phyloP scores from a whole-genome alignment of 106 monocot genomes.

The Gastrodia elata region DNA sequence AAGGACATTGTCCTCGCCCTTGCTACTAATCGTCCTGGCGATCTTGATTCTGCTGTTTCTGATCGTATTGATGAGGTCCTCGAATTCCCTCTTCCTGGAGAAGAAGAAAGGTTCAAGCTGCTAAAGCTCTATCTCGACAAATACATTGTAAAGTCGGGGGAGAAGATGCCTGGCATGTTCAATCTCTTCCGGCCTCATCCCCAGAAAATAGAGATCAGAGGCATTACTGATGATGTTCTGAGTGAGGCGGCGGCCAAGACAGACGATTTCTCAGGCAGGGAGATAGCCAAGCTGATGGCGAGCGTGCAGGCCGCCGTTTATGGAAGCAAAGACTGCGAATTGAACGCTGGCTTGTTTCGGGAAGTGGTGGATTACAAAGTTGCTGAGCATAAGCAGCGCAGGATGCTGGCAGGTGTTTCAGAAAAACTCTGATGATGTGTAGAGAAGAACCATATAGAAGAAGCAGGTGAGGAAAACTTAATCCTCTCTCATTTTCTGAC shows the following conservation, averaged over 20 bases:
- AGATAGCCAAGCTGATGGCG: slow-evolving; percentile 90
- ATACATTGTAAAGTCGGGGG: slow-evolving; percentile 59
- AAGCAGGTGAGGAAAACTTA: not conserved
- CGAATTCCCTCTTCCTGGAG: slow-evolving; percentile 81
- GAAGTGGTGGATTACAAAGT: slow-evolving; percentile 95
- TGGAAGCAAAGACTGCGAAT: slow-evolving; percentile 80
- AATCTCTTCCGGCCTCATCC: slow-evolving; percentile 36
- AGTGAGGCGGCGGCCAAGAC: slow-evolving; percentile 75
- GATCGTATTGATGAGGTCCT: slow-evolving; percentile 96
- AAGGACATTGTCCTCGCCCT: slow-evolving; percentile 86
- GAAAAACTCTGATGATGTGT: not conserved
- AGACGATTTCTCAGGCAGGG: slow-evolving; percentile 85
- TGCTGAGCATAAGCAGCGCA: slow-evolving; percentile 87
- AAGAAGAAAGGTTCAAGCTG: slow-evolving; percentile 80
- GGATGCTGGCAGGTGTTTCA: slow-evolving; percentile 25
- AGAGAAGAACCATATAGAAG: not conserved
- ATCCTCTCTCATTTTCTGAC: not conserved
- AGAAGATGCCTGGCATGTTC: slow-evolving; percentile 19
- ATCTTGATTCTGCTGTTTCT: slow-evolving; percentile 85
- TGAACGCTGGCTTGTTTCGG: slow-evolving; percentile 47
- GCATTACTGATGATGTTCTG: slow-evolving; percentile 65
- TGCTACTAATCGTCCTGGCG: slow-evolving; percentile 87
- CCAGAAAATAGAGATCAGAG: slow-evolving; percentile 64
- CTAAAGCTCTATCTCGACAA: slow-evolving; percentile 84
- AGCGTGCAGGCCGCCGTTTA: slow-evolving; percentile 92